Percentiles rank a stretch among this genome's conserved stretches.
These are phyloP conservation scores for Breynia disticha DNA, from an alignment of 441 rosid genomes.

Conservation along the genomic window DNA sequence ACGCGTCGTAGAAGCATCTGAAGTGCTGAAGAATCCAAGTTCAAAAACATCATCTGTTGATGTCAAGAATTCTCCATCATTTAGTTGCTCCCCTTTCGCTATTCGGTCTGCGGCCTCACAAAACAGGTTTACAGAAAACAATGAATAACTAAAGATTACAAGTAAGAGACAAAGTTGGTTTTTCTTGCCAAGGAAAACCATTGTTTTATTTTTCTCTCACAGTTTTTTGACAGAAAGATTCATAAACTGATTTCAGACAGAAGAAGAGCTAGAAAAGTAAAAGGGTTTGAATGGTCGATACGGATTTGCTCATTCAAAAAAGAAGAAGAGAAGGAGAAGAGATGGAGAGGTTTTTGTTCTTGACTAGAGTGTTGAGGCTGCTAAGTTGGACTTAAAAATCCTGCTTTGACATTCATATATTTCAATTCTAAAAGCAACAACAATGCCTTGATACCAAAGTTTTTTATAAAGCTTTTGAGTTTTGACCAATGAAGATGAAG, in stretches of 20 bases:
- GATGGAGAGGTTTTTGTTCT: background rate
- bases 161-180: slow-evolving; percentile 7
- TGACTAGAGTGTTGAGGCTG: background rate
- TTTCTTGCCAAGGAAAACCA: background rate
- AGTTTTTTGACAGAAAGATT: background rate
- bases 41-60: slow-evolving; percentile 28
- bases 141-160: slow-evolving; percentile 15
- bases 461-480: background rate
- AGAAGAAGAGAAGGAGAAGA: background rate
- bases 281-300: background rate
- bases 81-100: slow-evolving; percentile 28
- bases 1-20: slow-evolving; percentile 5
- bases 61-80: slow-evolving; percentile 40
- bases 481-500: slow-evolving; percentile 6
- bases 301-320: background rate
- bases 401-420: background rate
- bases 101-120: slow-evolving; percentile 29
- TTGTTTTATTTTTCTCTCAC: background rate
- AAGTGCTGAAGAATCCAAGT: slow-evolving; percentile 20
- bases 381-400: slow-evolving; percentile 11
- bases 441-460: background rate
- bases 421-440: background rate
- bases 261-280: background rate
- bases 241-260: background rate
- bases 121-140: slow-evolving; percentile 20